Evolutionary conservation across 225 moss, liverwort and hornwort species (phyloP).

Genomic region (Neckera pumila): DNA sequence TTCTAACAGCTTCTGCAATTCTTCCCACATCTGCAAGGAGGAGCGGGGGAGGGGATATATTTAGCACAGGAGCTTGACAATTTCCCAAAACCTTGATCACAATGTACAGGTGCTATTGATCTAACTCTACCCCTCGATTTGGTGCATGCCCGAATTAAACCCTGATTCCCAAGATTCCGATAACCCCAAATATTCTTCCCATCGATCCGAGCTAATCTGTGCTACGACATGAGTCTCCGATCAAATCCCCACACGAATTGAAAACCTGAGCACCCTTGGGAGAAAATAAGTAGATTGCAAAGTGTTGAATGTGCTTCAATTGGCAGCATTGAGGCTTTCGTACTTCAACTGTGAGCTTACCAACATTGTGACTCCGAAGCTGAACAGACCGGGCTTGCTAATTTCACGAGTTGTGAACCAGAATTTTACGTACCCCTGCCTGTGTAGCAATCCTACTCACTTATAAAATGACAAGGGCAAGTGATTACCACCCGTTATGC

Average conservation of each 20-base stretch:
- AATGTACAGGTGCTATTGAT: background rate
- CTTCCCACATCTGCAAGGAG: slow-evolving; percentile 45
- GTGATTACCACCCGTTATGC: background rate
- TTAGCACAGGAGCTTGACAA: background rate
- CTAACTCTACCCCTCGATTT: background rate
- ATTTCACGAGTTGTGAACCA: background rate
- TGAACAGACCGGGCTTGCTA: background rate
- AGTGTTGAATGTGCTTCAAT: background rate
- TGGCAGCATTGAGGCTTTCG: background rate
- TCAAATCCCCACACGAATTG: background rate
- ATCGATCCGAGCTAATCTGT: background rate
- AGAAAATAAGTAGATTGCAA: background rate
- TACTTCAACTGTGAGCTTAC: background rate
- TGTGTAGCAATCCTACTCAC: background rate
- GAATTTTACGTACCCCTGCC: background rate
- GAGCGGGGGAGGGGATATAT: too few relatives aligned
- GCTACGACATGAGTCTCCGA: background rate
- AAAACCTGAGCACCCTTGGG: background rate
- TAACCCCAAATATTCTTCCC: background rate
- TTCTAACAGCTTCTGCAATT: slow-evolving; percentile 49
- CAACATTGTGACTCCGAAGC: background rate
- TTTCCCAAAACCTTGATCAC: background rate
- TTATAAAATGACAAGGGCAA: background rate
- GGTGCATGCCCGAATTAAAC: background rate
- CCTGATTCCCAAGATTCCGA: slow-evolving; percentile 9